Evolutionary conservation across 169 alveolate species (phyloP).

Genomic region (Plasmodium reichenowi): DNA sequence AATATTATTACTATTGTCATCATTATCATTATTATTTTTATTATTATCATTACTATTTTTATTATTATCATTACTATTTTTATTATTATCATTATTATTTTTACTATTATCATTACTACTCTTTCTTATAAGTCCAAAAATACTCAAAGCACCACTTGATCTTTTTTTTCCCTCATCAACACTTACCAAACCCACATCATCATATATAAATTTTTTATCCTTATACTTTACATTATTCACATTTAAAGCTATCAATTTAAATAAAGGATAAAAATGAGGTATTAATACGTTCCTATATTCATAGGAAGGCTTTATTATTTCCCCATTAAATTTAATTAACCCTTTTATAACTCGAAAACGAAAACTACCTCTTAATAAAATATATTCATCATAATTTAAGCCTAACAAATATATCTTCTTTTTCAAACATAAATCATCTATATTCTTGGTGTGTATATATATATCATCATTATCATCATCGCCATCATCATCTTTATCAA

Average conservation of each 20-base stretch:
- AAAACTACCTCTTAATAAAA: constrained; percentile 57
- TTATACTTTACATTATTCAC: constrained; percentile 28
- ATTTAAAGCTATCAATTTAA: constrained; percentile 44
- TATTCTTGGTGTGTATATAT: constrained; percentile 32
- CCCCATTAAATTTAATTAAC: constrained; percentile 35
- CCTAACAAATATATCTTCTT: constrained; percentile 55
- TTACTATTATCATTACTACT: too few relatives aligned
- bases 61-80: too few relatives aligned
- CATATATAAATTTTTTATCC: constrained; percentile 19
- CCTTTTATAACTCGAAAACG: constrained; percentile 74
- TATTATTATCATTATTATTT: neutral
- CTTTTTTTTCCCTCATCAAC: neutral
- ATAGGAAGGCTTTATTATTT: constrained; percentile 38
- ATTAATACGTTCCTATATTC: constrained; percentile 51
- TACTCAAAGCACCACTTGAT: too few relatives aligned
- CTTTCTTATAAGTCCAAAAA: too few relatives aligned
- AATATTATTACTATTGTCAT: neutral
- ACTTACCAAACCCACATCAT: neutral
- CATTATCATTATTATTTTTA: too few relatives aligned
- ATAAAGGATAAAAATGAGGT: constrained; percentile 45
- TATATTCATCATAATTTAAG: constrained; percentile 68
- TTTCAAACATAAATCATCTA: constrained; percentile 10
- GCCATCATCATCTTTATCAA: too few relatives aligned
- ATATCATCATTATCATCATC: neutral
- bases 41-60: neutral